Conservation (phyloP, 2,329 filamentous ascomycete species). For the Graphiopsis chlorocephala region DNA sequence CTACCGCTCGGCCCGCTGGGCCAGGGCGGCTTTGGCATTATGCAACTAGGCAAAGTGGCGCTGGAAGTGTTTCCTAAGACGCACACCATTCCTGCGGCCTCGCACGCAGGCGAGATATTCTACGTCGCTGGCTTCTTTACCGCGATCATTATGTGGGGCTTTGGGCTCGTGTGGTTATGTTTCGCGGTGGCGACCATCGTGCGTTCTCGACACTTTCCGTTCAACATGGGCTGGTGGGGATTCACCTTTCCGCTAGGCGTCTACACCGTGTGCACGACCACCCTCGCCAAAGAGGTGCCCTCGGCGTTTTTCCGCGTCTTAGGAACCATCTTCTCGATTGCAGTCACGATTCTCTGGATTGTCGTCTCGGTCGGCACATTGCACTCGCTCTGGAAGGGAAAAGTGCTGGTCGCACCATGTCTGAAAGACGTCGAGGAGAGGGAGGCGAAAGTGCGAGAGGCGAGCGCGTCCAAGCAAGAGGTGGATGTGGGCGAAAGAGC, state of each 20-base stretch:
- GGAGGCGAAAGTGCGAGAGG: conserved; percentile 2
- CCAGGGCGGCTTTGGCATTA: conserved; percentile 57
- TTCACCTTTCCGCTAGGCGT: conserved; percentile 61
- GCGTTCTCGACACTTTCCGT: conserved; percentile 48
- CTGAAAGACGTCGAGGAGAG: conserved; percentile 28
- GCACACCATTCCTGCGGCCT: conserved; percentile 35
- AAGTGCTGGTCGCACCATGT: conserved; percentile 54
- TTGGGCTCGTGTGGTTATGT: conserved; percentile 53
- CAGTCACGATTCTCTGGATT: conserved; percentile 55
- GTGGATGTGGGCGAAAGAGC: not conserved
- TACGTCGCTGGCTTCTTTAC: conserved; percentile 56
- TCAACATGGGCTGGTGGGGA: conserved; percentile 64
- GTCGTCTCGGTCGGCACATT: conserved; percentile 50
- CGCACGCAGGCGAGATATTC: conserved; percentile 51
- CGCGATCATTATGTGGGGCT: conserved; percentile 56
- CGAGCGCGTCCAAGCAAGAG: not conserved
- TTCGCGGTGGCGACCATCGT: conserved; percentile 52
- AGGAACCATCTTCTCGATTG: conserved; percentile 52
- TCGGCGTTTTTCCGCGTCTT: conserved; percentile 55
- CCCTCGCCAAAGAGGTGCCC: conserved; percentile 51
- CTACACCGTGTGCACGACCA: conserved; percentile 49
- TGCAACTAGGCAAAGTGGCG: conserved; percentile 45
- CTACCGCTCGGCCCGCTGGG: conserved; percentile 66
- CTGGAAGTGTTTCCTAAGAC: conserved; percentile 40
- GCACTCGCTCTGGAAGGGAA: conserved; percentile 45